Base-by-base conservation (phyloP, 2,329 filamentous ascomycete genomes). In the Lizonia empirigonia region DNA sequence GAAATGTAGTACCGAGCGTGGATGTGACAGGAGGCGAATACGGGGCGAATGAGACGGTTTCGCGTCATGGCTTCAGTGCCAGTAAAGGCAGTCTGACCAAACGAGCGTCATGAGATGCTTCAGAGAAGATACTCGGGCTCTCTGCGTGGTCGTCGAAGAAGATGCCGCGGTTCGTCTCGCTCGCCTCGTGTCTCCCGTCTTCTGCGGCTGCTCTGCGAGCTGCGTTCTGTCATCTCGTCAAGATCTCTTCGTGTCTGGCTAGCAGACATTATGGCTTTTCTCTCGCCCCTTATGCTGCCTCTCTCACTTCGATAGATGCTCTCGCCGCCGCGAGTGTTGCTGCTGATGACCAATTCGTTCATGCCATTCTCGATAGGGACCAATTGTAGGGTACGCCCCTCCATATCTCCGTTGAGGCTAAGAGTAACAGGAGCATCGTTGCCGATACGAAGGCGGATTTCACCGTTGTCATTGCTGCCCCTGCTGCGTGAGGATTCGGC, bases 321-420 rank as follows among this genome's bases (percentile, higher is more conserved):
- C 29, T 68, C 65, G 22, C 51, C 58, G n/a, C 58, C 58, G 16
- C 65, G 65, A 8, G 55, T 27, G n/a, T 59, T 47, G 39, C 55
- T 53, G 40, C 65, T 65, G 34, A 73, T 73, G 45, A 72, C 67
- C 26, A 74, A 55, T 26, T 73, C 70, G 24, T 68, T 69, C 66
- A 70, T 71, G 13, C 71, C 70, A 35, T 67, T 62, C 36, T 71
- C 70, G 7, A 15, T 18, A 29, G 69, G 69, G 19, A 67, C 56
- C 32, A 74, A 51, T n/a, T 63, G 63, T 20, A 74, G 55, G 8
- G 62, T 71, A 40, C 71, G 70, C 12, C 70, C 70, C 44, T 73
- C 70, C 67, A 72, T 73, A 24, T 73, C 69, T 23, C 71, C 71
- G 30, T 67, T 68, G 46, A 74, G 65, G 16, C 67, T 64, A 27